These are phyloP conservation scores for Gomphus bonarii DNA, from an alignment of 1,284 basidiomycete species.

Conservation along the genomic window DNA sequence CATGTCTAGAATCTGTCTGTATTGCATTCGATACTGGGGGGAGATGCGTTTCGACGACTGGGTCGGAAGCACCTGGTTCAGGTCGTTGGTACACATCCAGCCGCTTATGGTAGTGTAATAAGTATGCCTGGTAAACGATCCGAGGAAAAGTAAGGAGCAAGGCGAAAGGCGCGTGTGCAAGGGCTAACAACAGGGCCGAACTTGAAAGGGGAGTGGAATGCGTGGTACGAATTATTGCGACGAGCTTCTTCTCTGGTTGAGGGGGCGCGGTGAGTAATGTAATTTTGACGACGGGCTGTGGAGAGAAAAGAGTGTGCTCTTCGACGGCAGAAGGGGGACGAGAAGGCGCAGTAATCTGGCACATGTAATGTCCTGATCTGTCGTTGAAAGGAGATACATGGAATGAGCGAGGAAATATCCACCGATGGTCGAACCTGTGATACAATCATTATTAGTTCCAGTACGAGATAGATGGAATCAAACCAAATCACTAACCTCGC, in stretches of 20 bases:
- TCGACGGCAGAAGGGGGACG: slow-evolving; percentile 27
- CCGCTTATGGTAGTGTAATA: slow-evolving; percentile 54
- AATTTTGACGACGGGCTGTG: slow-evolving; percentile 21
- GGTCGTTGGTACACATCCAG: slow-evolving; percentile 58
- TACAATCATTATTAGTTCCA: background rate
- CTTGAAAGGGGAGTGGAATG: slow-evolving; percentile 33
- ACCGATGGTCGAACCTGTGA: slow-evolving; percentile 50
- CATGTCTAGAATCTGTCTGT: slow-evolving; percentile 11
- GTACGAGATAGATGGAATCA: background rate
- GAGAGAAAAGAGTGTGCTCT: slow-evolving; percentile 6
- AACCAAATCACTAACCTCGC: background rate
- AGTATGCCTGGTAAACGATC: slow-evolving; percentile 58
- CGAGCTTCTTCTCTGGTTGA: slow-evolving; percentile 36
- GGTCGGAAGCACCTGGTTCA: slow-evolving; percentile 36
- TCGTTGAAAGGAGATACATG: slow-evolving; percentile 81
- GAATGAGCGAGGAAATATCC: slow-evolving; percentile 64
- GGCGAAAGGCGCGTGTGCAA: slow-evolving; percentile 41
- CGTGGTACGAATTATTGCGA: slow-evolving; percentile 33
- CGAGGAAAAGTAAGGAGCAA: slow-evolving; percentile 51
- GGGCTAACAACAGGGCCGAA: slow-evolving; percentile 29
- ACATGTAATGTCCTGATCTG: slow-evolving; percentile 54
- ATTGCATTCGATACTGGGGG: slow-evolving; percentile 16
- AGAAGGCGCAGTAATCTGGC: slow-evolving; percentile 37
- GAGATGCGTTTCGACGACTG: slow-evolving; percentile 14
- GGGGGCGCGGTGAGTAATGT: slow-evolving; percentile 20